These are phyloP conservation scores for Phtheirospermum japonicum DNA, from an alignment of 257 asterid genomes.

Conservation along the genomic window DNA sequence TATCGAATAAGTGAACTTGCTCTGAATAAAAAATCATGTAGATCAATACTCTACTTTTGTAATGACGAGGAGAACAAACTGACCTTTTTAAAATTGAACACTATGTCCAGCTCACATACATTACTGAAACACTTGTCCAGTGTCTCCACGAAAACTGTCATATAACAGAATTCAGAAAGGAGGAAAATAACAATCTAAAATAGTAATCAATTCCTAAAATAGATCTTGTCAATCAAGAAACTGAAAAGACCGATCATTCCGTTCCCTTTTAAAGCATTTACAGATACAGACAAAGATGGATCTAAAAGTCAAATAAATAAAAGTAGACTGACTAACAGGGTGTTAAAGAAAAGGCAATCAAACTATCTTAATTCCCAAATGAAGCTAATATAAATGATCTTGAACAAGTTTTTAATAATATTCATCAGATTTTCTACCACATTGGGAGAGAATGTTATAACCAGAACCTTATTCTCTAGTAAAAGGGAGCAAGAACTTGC, in stretches of 20 bases:
- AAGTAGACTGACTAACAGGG: neutral
- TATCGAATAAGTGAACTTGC: slow-evolving; percentile 3
- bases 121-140: slow-evolving; percentile 89
- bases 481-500: neutral
- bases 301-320: neutral
- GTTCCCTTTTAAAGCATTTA: neutral
- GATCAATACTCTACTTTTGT: slow-evolving; percentile 7
- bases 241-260: neutral
- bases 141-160: slow-evolving; percentile 89
- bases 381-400: neutral
- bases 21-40: neutral
- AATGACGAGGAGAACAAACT: slow-evolving; percentile 29
- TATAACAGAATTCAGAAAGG: slow-evolving; percentile 19
- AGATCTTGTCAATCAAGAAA: slow-evolving; percentile 4
- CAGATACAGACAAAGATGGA: neutral
- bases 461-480: neutral
- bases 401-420: neutral
- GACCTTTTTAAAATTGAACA: slow-evolving; percentile 91
- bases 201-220: slow-evolving; percentile 10
- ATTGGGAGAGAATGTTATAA: neutral
- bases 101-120: slow-evolving; percentile 91
- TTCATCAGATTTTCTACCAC: too few relatives aligned
- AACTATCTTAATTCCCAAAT: neutral
- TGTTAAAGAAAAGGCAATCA: neutral
- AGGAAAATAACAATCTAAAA: slow-evolving; percentile 5